phyloP scores from a whole-genome alignment of 2,329 filamentous ascomycete species.

The Fusarium napiforme region DNA sequence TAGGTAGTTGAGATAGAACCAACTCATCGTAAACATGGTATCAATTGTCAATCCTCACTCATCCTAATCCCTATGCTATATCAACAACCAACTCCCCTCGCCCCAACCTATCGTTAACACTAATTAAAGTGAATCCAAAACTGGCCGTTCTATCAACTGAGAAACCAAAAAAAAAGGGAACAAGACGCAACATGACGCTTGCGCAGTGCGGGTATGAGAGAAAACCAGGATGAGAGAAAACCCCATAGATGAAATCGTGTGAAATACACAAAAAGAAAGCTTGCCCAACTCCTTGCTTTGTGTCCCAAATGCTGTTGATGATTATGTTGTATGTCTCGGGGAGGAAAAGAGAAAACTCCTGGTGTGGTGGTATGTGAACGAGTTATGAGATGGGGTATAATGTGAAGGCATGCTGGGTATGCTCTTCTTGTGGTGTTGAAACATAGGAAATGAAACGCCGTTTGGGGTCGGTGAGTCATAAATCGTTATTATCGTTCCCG shows the following conservation, averaged over 20 bases:
- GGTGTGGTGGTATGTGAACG: slow-evolving; percentile 1
- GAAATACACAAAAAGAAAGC: slow-evolving; percentile 33
- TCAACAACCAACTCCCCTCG: slow-evolving; percentile 24
- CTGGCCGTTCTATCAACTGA: slow-evolving; percentile 5
- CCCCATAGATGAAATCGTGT: slow-evolving; percentile 19
- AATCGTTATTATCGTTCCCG: slow-evolving; percentile 31
- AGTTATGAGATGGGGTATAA: slow-evolving; percentile 29
- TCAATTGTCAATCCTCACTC: slow-evolving; percentile 39
- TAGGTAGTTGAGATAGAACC: background rate
- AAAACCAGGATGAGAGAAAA: slow-evolving; percentile 27
- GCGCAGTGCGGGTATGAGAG: slow-evolving; percentile 34
- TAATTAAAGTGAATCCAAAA: slow-evolving; percentile 26
- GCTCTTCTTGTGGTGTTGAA: slow-evolving; percentile 33
- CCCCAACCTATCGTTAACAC: slow-evolving; percentile 15
- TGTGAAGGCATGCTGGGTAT: slow-evolving; percentile 35
- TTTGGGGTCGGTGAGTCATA: slow-evolving; percentile 35
- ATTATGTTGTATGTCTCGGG: slow-evolving; percentile 22
- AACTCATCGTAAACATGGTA: slow-evolving; percentile 34
- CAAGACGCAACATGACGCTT: slow-evolving; percentile 7
- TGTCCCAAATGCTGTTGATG: slow-evolving; percentile 36
- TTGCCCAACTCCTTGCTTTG: slow-evolving; percentile 44
- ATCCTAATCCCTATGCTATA: slow-evolving; percentile 12
- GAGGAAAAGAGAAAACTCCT: slow-evolving; percentile 2
- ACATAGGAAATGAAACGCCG: slow-evolving; percentile 35
- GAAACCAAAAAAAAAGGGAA: slow-evolving; percentile 12